These are phyloP conservation scores for Aspergillus pseudonomiae DNA, from an alignment of 2,329 filamentous ascomycete species.

Conservation along the genomic window DNA sequence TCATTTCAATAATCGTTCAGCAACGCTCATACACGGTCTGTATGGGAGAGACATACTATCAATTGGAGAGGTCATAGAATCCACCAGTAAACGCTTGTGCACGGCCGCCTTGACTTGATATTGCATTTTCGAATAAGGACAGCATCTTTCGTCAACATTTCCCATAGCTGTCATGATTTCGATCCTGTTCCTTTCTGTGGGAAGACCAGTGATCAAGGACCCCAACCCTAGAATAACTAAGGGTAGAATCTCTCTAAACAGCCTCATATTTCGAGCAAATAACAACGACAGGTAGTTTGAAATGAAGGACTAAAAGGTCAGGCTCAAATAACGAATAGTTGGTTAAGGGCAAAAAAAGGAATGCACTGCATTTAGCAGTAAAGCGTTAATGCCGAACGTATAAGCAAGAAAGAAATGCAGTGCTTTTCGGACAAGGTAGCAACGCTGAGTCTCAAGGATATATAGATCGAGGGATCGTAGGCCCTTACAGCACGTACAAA, in stretches of 20 bases:
- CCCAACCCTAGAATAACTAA: background rate
- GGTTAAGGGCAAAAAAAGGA: background rate
- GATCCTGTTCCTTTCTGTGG: background rate
- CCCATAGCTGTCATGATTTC: background rate
- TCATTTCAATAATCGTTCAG: background rate
- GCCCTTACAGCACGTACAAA: background rate
- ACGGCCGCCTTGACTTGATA: background rate
- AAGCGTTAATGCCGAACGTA: background rate
- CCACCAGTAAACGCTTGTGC: background rate
- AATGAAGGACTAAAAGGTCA: background rate
- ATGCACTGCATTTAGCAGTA: background rate
- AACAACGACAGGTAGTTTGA: background rate
- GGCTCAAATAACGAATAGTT: background rate
- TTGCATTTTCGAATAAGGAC: background rate
- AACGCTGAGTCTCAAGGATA: background rate
- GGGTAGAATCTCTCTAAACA: background rate
- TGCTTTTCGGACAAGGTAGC: background rate
- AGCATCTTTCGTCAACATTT: background rate
- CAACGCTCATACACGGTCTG: background rate
- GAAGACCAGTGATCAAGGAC: background rate
- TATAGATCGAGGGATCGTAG: background rate
- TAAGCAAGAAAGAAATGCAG: background rate
- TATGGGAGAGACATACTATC: conserved; percentile 24
- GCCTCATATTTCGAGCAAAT: background rate
- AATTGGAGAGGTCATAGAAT: conserved; percentile 21